Evolutionary conservation across 306 rosid genomes (phyloP).

Genomic region (Quercus parvula): DNA sequence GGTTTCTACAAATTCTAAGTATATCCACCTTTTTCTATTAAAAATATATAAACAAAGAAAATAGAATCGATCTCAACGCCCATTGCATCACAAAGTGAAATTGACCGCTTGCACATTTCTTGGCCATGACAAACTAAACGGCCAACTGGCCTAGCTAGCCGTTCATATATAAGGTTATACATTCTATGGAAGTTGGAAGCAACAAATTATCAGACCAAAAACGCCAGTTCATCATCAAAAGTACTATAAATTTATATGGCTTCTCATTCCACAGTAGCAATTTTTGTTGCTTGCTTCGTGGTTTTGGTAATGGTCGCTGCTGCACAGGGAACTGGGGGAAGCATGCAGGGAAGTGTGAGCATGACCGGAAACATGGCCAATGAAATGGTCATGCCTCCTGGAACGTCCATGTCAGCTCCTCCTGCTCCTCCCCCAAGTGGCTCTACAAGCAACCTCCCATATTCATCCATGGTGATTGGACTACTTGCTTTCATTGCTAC

Average conservation of each 20-base stretch:
- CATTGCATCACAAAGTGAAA: not conserved
- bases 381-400: constrained; percentile 10
- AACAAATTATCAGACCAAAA: constrained; percentile 2
- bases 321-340: constrained; percentile 15
- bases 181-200: constrained; percentile 5
- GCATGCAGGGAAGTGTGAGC: too few relatives aligned
- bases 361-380: not conserved
- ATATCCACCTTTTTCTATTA: not conserved
- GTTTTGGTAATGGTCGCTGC: constrained; percentile 28
- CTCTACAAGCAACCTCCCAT: constrained; percentile 18
- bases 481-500: constrained; percentile 18
- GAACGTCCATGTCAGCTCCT: constrained; percentile 13
- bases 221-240: constrained; percentile 2
- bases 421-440: constrained; percentile 26
- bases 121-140: not conserved
- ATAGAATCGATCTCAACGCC: not conserved
- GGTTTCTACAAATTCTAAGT: not conserved
- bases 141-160: constrained; percentile 16
- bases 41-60: not conserved
- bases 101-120: not conserved
- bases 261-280: constrained; percentile 22
- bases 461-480: constrained; percentile 27
- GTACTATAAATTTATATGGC: constrained; percentile 28
- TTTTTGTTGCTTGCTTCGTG: constrained; percentile 24
- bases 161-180: not conserved